Evolutionary conservation across 495 filamentous ascomycete species (phyloP).

Genomic region (Gamarada debralockiae): DNA sequence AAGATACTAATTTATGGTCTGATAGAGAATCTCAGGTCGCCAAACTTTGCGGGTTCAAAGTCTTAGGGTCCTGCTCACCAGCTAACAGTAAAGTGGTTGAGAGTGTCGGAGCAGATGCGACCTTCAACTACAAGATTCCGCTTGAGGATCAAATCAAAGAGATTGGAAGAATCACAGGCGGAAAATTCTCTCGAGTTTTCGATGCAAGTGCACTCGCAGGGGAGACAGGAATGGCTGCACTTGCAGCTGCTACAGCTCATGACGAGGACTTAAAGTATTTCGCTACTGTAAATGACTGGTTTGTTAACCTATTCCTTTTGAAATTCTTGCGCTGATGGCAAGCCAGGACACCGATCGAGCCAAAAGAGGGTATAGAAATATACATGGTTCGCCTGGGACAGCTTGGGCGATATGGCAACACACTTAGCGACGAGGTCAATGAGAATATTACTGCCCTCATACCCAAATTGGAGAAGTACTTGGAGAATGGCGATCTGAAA

Average conservation of each 20-base stretch:
- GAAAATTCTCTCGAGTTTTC: slow-evolving; percentile 34
- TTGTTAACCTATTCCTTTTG: neutral
- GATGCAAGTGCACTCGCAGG: slow-evolving; percentile 35
- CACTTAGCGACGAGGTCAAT: slow-evolving; percentile 4
- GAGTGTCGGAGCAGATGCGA: slow-evolving; percentile 34
- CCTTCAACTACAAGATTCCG: slow-evolving; percentile 33
- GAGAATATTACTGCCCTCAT: slow-evolving; percentile 12
- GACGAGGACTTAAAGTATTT: slow-evolving; percentile 30
- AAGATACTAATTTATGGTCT: neutral
- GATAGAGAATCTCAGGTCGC: slow-evolving; percentile 25
- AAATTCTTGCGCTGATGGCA: neutral
- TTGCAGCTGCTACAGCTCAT: slow-evolving; percentile 13
- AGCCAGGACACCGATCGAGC: slow-evolving; percentile 12
- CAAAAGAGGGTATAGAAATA: slow-evolving; percentile 12
- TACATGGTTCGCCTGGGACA: slow-evolving; percentile 7
- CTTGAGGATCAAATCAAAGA: slow-evolving; percentile 33
- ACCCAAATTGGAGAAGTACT: slow-evolving; percentile 9
- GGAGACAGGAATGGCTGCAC: slow-evolving; percentile 29
- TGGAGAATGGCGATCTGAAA: slow-evolving; percentile 11
- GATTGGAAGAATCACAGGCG: slow-evolving; percentile 32
- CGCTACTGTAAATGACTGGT: slow-evolving; percentile 41
- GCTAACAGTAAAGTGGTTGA: slow-evolving; percentile 31
- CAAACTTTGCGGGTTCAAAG: slow-evolving; percentile 36
- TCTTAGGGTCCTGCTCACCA: slow-evolving; percentile 37
- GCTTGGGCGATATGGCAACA: slow-evolving; percentile 12